Base-by-base conservation (phyloP, 108 stramenopile species). In the Cyclostephanos invisitatus region DNA sequence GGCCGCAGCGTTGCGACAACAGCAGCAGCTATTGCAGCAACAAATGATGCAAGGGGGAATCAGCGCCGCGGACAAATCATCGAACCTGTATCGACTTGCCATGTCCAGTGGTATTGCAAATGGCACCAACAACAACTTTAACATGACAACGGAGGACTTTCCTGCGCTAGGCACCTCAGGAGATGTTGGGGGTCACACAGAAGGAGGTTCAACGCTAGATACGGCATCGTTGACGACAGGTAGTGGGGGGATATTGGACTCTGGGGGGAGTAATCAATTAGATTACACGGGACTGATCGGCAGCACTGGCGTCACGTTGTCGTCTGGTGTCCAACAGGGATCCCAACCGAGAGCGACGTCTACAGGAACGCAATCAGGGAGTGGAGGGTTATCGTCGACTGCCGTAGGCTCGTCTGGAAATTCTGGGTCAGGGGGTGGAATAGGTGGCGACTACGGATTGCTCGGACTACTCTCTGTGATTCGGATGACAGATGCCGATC, bases 401-500 rank as follows among this genome's bases (percentile, higher is more conserved):
- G 42, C 37, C 27, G 68, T 80, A 27, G 50, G 73, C 21, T 10
- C 84, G 56, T 78, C 80, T 28, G 80, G 58, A 44, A 32, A 63
- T 62, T 38, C 71, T 15, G 84, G 81, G 22, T 63, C 77, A 28
- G 75, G 79, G 37, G 94, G 93, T 15, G 94, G 91, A 37, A 80
- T 95, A 75, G 73, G 81, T 59, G 91, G 94, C n/a, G 94, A 95
- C 40, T 98, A 90, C 84, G 98, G 98, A 29, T 82, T 98, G 65
- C 78, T 97, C 36, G 98, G 98, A 25, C 75, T 98, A 56, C 83
- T 98, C 38, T 87, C 89, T 63, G 92, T 98, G 28, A 97, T 98
- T 73, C 94, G 98, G 48, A 97, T 97, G 98, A 93, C 93, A 7
- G 96, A 98, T 81, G 91, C 90, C 32, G 98, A 98, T 84, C 85